phyloP scores from a whole-genome alignment of 306 rosid genomes.

The Senna tora region DNA sequence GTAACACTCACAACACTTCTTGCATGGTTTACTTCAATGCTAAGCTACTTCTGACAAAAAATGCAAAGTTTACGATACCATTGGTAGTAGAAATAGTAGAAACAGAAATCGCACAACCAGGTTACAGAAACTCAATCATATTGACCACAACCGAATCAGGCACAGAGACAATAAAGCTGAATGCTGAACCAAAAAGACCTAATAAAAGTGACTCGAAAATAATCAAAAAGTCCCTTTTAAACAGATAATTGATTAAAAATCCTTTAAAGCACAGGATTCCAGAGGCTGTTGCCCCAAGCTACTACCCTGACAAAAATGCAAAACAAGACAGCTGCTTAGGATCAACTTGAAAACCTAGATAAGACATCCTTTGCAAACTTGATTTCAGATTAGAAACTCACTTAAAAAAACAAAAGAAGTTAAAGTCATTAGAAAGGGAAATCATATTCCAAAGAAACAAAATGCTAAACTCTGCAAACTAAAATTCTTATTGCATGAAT shows the following conservation, averaged over 20 bases:
- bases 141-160: neutral
- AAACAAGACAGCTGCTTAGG: too few relatives aligned
- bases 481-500: too few relatives aligned
- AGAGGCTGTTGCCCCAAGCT: neutral
- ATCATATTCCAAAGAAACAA: too few relatives aligned
- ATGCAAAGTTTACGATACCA: neutral
- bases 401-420: too few relatives aligned
- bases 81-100: neutral
- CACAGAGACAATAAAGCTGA: neutral
- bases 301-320: neutral
- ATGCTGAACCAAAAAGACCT: neutral
- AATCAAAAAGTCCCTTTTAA: slow-evolving; percentile 1
- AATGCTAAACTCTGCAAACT: too few relatives aligned
- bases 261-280: neutral
- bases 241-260: neutral
- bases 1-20: neutral
- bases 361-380: neutral
- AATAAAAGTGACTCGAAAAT: neutral
- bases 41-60: neutral
- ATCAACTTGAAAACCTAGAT: neutral
- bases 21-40: neutral
- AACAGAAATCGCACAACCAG: neutral
- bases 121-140: neutral
- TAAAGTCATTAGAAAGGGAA: too few relatives aligned
- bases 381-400: neutral